Evolutionary conservation across 257 asterid species (phyloP), one percentile per base, ranked within the genome.

Genomic region (Nicotiana benthamiana): DNA sequence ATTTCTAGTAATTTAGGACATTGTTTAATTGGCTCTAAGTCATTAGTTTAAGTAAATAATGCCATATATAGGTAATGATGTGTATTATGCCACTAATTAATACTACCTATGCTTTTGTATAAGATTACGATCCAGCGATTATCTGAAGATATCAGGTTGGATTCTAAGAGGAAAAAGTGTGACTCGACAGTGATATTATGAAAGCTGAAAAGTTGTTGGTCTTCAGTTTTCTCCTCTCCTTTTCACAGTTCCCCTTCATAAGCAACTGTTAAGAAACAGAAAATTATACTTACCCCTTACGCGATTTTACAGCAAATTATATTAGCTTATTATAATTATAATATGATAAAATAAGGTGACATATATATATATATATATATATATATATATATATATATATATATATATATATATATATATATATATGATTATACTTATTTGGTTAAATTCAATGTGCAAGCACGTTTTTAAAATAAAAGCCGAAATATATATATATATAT

Each of bases 41-140:
- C 26, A 82, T 64, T 83, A 83, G 70, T 85, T 70, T 84, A 90
- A 67, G 66, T n/a, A 82, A 28, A 32, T 81, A 79, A 83, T 86
- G 84, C 87, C 85, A 89, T 86, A 68, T 84, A 90, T 89, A 89
- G 94, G 91, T 82, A 83, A 80, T 92, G 97, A 90, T 85, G 94
- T 92, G 93, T 89, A 48, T 60, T 81, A 78, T 75, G 54, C 63
- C 85, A 64, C 82, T 32, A 70, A 83, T 84, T 89, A 87, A 82
- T 46, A 4, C n/a, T n/a, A 4, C 80, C 43, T 82, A 84, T 70
- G 59, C 68, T 82, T 81, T 61, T 70, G 48, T 11, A 83, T 27
- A 60, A 83, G 83, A 80, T 51, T 52, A 56, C 8, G 62, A 54
- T 43, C 80, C 83, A 89, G 86, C 79, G 83, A 75, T 82, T 26